Base-by-base conservation (phyloP, 2,329 filamentous ascomycete genomes). In the Trichophyton benhamiae region DNA sequence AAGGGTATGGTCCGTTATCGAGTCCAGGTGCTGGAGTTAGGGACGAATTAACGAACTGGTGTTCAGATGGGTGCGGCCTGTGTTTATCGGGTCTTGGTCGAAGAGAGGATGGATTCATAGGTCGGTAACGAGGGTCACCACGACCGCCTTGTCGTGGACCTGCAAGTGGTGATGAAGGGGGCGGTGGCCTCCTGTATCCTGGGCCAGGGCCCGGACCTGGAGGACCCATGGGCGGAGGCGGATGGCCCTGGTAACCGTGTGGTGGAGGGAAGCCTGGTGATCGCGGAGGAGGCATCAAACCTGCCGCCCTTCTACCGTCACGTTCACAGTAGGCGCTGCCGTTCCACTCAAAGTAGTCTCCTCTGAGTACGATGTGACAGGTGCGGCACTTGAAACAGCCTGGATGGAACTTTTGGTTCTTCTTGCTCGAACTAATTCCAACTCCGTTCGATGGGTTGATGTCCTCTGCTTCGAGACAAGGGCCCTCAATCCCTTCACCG, bases 301-400 rank as follows among this genome's bases (percentile, higher is more conserved):
- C 68, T 52, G 75, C 76, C n/a, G 78, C 78, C 61, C 80, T 78
- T 72, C 85, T 86, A 3, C 91, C 91, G 71, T 97, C 91, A 52
- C 86, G 83, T 74, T 97, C 92, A 73, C 92, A 99, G 71, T 88
- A 96, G 0, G 88, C 84, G 52, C 78, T 80, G 25, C 89, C 89
- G 46, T 83, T 84, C 66, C 96, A 87, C 72, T 97, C 91, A 68
- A 94, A 96, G 72, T 97, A 97, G 64, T 94, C 92, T 52, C 92
- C 87, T 20, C 83, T 82, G 11, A 97, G 79, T 1, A 87, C 83
- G 55, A 83, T 75, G 36, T 84, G 83, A 71, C 92, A 97, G 66
- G 77, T 78, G 52, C 82, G 81, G 71, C 94, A 97, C 57, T 85
- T 86, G 75, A 99, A 89, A 75, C 94, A 99, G 6, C 83, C 79